phyloP scores from a whole-genome alignment of 2,329 filamentous ascomycete species.

The Bipolaris cookei region DNA sequence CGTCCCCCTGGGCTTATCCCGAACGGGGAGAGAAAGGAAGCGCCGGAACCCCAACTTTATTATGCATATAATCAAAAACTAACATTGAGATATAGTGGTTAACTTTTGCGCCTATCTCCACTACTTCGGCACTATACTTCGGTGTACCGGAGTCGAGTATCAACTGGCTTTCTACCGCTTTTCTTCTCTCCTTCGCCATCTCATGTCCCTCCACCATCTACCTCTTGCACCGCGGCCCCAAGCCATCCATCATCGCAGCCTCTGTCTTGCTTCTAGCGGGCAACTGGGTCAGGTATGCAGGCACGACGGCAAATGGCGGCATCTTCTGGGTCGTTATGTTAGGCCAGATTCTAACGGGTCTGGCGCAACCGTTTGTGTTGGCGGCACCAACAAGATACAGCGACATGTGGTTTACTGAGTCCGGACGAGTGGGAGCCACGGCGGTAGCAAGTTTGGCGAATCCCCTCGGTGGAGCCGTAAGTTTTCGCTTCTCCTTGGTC shows the following conservation, averaged over 20 bases:
- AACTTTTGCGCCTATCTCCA: conserved; percentile 84
- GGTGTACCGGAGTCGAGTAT: conserved; percentile 73
- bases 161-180: conserved; percentile 92
- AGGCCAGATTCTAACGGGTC: conserved; percentile 86
- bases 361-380: conserved; percentile 91
- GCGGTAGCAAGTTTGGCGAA: conserved; percentile 86
- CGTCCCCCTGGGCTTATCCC: too few species aligned
- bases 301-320: conserved; percentile 64
- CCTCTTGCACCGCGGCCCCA: conserved; percentile 80
- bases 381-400: conserved; percentile 89
- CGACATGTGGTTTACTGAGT: conserved; percentile 90
- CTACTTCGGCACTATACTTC: conserved; percentile 77
- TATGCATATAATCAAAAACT: background rate
- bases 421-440: conserved; percentile 84
- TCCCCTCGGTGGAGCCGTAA: conserved; percentile 82
- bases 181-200: conserved; percentile 82
- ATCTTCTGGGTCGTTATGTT: conserved; percentile 82
- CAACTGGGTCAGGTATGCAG: conserved; percentile 90
- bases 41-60: background rate
- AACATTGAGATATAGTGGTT: conserved; percentile 70
- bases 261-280: conserved; percentile 77
- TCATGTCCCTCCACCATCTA: conserved; percentile 74
- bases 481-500: conserved; percentile 18
- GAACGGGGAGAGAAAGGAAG: background rate
- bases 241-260: conserved; percentile 74